Base-by-base conservation (phyloP, 352 stramenopile genomes). In the Phytophthora cajani region DNA sequence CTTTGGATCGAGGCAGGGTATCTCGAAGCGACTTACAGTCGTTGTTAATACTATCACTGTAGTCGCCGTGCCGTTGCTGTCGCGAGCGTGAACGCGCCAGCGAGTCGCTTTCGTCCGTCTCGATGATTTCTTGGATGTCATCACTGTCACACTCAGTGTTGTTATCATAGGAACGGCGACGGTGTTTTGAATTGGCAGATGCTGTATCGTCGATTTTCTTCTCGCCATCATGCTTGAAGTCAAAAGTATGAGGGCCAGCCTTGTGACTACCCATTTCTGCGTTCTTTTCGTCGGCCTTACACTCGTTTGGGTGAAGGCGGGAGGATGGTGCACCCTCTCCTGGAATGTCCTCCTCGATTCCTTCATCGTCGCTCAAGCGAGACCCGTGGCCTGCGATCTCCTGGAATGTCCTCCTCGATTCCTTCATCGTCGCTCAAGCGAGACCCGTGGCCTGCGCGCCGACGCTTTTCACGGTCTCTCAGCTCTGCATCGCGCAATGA, bases 121-220 rank as follows among this genome's bases (percentile, higher is more conserved):
- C 87, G 52, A 95, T 92, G 64, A 93, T 89, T 71, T 94, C 87
- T 49, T 93, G 85, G 58, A 92, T 95, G 38, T 92, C 85, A 49
- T 92, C 87, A 44, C 80, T 85, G 55, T 93, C 87, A 44, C 78
- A 84, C 17, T 84, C 80, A 2, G 57, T 77, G 53, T 78, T 87
- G 59, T 87, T 86, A 54, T 82, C 72, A 16, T 71, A 72, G 1
- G 51, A 25, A 16, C 36, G 57, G 9, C 51, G 44, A 0, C 36
- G 51, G 2, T 69, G 54, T 36, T 77, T 69, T 42, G 58, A 59
- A 52, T 79, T 80, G n/a, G 70, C 23, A 10, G 62, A 58, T 9
- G 58, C 40, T 32, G 56, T 6, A n/a, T 23, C 58, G 44, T 67
- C 11, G 27, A 2, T 12, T 12, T 38, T 58, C 44, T 59, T 59